phyloP scores from a whole-genome alignment of 768 basidiomycete genomes.

The Fistulinella prunicolor region DNA sequence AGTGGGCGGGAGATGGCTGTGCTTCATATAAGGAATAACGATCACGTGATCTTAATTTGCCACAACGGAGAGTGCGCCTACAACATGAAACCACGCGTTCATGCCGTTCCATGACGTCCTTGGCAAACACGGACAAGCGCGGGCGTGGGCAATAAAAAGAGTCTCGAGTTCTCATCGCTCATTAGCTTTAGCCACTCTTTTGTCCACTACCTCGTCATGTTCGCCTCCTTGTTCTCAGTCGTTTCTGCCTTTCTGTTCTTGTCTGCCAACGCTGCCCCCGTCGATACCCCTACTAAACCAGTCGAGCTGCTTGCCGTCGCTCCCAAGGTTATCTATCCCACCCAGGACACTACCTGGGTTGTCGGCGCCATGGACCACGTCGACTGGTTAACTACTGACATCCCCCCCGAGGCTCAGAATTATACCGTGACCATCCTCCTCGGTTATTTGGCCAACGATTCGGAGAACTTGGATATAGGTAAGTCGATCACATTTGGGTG shows the following conservation, averaged over 20 bases:
- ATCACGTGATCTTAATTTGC: no score
- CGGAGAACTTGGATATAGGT: conserved; percentile 53
- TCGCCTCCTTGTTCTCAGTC: conserved; percentile 19
- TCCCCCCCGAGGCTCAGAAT: conserved; percentile 38
- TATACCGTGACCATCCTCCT: conserved; percentile 44
- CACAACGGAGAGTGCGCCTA: no score
- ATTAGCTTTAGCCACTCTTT: no score
- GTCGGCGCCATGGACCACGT: conserved; percentile 38
- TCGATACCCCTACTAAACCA: conserved; percentile 21
- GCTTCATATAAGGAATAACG: no score
- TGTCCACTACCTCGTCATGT: conserved; percentile 13
- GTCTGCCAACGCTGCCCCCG: conserved; percentile 27
- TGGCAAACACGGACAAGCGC: conserved; percentile 25
- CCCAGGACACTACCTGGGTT: conserved; percentile 34
- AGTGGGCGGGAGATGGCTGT: no score
- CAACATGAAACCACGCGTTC: no score
- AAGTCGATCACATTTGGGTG: conserved; percentile 14
- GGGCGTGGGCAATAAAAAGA: background rate
- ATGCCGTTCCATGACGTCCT: no score
- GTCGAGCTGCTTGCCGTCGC: conserved; percentile 36
- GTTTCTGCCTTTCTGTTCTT: conserved; percentile 34
- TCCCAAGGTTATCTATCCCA: conserved; percentile 43
- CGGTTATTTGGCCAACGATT: conserved; percentile 35
- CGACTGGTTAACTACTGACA: conserved; percentile 37
- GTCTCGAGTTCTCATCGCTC: no score